Conservation (phyloP, 345 rosid species). For the Lepidium aucheri region DNA sequence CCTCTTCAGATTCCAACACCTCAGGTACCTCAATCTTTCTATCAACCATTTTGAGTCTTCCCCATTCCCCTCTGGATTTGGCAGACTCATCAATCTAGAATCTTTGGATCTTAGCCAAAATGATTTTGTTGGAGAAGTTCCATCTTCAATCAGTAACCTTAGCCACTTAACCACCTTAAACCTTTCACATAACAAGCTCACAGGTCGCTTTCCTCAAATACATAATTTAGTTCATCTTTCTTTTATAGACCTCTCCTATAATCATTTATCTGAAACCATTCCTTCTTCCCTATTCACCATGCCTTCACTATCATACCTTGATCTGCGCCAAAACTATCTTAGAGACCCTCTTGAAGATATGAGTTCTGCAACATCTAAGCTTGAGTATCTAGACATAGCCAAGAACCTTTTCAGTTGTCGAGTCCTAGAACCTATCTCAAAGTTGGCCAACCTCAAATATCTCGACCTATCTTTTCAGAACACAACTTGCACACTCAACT, state of each 20-base stretch:
- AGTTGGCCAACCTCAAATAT: not conserved
- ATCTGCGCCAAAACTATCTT: not conserved
- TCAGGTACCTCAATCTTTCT: not conserved
- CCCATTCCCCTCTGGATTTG: not conserved
- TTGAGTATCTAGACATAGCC: not conserved
- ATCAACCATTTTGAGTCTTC: not conserved
- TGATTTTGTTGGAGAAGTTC: not conserved
- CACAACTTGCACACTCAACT: not conserved
- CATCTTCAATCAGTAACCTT: not conserved
- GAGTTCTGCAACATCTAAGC: not conserved
- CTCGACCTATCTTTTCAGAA: not conserved
- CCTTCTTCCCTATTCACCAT: not conserved
- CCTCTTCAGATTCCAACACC: not conserved
- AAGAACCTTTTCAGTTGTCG: not conserved
- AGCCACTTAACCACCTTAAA: not conserved
- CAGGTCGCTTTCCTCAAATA: not conserved
- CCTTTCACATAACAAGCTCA: not conserved
- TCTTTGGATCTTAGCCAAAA: not conserved
- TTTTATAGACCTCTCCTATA: not conserved
- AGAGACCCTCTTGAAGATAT: not conserved
- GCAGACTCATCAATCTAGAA: not conserved
- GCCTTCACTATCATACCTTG: not conserved
- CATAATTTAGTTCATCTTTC: not conserved
- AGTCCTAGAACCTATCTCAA: not conserved
- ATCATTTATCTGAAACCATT: not conserved